phyloP scores from a whole-genome alignment of 805 yeast species.

The Barnettozyma californica region DNA sequence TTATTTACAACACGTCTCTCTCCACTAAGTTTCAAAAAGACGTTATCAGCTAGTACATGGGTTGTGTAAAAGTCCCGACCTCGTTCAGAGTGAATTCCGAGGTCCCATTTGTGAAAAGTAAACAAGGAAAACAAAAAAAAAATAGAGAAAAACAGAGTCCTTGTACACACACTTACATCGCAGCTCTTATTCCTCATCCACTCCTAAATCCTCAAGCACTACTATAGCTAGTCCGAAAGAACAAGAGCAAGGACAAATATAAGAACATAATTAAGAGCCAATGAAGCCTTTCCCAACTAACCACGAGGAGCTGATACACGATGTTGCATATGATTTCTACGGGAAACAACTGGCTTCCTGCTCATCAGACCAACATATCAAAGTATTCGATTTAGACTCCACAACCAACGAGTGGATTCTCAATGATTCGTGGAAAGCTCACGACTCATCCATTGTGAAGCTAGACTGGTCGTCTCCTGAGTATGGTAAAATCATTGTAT shows the following conservation, averaged over 20 bases:
- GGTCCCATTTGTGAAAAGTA: not conserved
- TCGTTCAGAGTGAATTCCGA: not conserved
- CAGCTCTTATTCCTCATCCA: no score
- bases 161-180: no score
- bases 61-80: not conserved
- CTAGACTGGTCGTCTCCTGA: constrained; percentile 94
- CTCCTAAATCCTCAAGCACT: no score
- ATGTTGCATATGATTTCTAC: constrained; percentile 86
- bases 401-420: constrained; percentile 71
- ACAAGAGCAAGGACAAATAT: no score
- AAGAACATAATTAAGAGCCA: no score
- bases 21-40: no score
- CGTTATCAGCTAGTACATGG: no score
- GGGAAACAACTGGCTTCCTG: constrained; percentile 92
- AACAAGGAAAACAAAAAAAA: no score
- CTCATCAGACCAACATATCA: constrained; percentile 89
- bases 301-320: constrained; percentile 90
- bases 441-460: constrained; percentile 79
- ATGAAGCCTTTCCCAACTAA: constrained; percentile 80
- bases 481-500: constrained; percentile 79
- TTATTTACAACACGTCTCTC: no score
- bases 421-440: constrained; percentile 93
- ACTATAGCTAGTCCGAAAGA: no score
- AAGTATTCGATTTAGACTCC: constrained; percentile 74
- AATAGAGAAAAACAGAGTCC: no score